A percentile compares a stretch with the other conserved stretches of the same genome.
Evolutionary conservation across 805 yeast genomes (phyloP).

Genomic region (Wickerhamomyces rabaulensis): DNA sequence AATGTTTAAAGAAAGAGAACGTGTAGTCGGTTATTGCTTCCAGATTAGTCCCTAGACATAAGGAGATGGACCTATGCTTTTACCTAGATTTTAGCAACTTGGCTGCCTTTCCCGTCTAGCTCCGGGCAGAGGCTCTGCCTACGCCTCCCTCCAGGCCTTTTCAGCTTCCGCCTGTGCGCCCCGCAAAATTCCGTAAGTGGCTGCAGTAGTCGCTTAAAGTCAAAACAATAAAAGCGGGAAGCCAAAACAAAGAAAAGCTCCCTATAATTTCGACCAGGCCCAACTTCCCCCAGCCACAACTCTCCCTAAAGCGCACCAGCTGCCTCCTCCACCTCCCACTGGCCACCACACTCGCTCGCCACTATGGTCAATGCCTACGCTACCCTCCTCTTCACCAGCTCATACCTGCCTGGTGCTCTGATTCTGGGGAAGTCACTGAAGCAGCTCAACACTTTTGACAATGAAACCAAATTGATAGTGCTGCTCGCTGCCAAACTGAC

Average conservation of each 20-base stretch:
- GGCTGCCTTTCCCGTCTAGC: too few species aligned
- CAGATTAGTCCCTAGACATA: too few species aligned
- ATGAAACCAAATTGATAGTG: constrained; percentile 15
- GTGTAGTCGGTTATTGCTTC: neutral
- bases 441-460: constrained; percentile 5
- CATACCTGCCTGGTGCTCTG: constrained; percentile 54
- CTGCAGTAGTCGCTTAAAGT: neutral
- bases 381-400: constrained; percentile 44
- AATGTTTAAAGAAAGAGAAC: neutral
- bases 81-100: neutral
- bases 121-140: too few species aligned
- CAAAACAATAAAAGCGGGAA: neutral
- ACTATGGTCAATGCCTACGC: constrained; percentile 31
- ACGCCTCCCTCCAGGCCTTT: too few species aligned
- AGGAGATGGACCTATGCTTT: neutral
- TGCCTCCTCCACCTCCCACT: neutral
- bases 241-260: neutral
- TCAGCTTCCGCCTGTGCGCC: neutral
- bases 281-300: too few species aligned
- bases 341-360: neutral
- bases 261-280: neutral
- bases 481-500: constrained; percentile 18
- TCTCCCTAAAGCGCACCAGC: too few species aligned
- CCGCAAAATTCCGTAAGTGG: neutral
- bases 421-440: constrained; percentile 39